Percentiles rank a stretch among this genome's conserved stretches.
Conservation (phyloP, 139 green algal genomes). For the Coelastrella sp. region DNA sequence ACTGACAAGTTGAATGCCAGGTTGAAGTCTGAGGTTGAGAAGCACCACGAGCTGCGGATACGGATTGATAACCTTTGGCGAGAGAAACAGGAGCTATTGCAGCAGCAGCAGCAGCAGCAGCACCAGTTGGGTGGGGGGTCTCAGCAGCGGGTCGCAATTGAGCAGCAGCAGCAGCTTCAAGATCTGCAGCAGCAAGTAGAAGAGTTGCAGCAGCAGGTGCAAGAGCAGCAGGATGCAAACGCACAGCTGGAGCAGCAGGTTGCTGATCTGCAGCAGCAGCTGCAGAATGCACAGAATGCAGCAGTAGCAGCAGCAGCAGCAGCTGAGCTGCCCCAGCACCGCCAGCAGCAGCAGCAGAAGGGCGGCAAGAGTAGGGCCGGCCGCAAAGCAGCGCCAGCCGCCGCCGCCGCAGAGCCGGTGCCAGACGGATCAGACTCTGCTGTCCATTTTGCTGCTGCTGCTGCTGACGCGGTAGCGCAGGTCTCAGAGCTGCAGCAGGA, state of each 20-base stretch:
- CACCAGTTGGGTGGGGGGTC: not conserved
- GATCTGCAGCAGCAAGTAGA: constrained; percentile 28
- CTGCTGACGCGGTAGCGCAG: not conserved
- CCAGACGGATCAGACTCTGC: not conserved
- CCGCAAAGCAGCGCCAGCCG: not conserved
- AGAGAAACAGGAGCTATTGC: not conserved
- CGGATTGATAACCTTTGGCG: not conserved
- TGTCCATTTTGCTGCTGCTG: not conserved
- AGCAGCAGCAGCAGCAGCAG: constrained; percentile 23
- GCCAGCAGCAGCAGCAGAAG: constrained; percentile 9
- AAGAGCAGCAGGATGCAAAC: not conserved
- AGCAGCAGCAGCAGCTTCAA: constrained; percentile 13
- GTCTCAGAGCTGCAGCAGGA: not conserved
- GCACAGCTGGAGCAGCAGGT: not conserved
- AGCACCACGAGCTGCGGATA: not conserved
- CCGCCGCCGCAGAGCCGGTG: not conserved
- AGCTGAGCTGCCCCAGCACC: not conserved
- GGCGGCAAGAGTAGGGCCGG: not conserved
- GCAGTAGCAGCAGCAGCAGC: not conserved
- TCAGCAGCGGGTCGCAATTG: too few species aligned
- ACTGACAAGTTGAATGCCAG: not conserved
- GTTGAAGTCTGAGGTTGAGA: not conserved
- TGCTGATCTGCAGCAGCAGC: not conserved
- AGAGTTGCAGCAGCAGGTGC: constrained; percentile 11
- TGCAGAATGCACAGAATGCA: not conserved